Percentiles rank a stretch among this genome's conserved stretches.
phyloP scores from a whole-genome alignment of 1,139 yeast species.

The Geotrichum restrictum region DNA sequence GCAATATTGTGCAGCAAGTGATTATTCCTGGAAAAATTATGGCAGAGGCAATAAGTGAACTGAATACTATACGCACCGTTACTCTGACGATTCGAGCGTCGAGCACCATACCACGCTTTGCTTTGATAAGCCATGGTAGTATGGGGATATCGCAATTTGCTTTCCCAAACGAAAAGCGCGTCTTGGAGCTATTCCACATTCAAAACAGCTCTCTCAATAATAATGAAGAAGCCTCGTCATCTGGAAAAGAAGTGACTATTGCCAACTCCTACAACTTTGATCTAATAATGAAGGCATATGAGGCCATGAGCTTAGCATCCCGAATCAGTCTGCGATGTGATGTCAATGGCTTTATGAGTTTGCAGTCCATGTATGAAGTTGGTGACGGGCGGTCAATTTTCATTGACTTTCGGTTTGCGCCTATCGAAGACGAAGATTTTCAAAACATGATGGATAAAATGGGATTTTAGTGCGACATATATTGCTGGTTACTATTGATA shows the following conservation, averaged over 20 bases:
- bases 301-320: slow-evolving; percentile 35
- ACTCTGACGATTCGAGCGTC: slow-evolving; percentile 53
- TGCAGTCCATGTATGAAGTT: slow-evolving; percentile 35
- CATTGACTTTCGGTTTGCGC: slow-evolving; percentile 35
- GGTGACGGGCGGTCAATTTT: slow-evolving; percentile 32
- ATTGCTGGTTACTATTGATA: background rate
- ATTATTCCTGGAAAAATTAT: slow-evolving; percentile 64
- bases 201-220: slow-evolving; percentile 11
- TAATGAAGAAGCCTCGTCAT: slow-evolving; percentile 19
- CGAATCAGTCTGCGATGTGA: slow-evolving; percentile 37
- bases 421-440: slow-evolving; percentile 26
- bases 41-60: slow-evolving; percentile 60
- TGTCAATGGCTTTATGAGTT: slow-evolving; percentile 32
- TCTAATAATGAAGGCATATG: slow-evolving; percentile 29
- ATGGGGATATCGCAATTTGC: slow-evolving; percentile 66
- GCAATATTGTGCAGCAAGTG: slow-evolving; percentile 58
- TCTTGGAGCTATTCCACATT: slow-evolving; percentile 28
- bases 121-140: slow-evolving; percentile 60
- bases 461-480: background rate
- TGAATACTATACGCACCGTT: slow-evolving; percentile 60
- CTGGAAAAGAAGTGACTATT: slow-evolving; percentile 18
- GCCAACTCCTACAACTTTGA: slow-evolving; percentile 32
- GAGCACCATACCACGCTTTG: slow-evolving; percentile 32
- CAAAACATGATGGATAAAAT: background rate
- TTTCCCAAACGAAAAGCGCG: slow-evolving; percentile 60